phyloP scores from a whole-genome alignment of 2,329 filamentous ascomycete species.

The Huntiella abstrusa region DNA sequence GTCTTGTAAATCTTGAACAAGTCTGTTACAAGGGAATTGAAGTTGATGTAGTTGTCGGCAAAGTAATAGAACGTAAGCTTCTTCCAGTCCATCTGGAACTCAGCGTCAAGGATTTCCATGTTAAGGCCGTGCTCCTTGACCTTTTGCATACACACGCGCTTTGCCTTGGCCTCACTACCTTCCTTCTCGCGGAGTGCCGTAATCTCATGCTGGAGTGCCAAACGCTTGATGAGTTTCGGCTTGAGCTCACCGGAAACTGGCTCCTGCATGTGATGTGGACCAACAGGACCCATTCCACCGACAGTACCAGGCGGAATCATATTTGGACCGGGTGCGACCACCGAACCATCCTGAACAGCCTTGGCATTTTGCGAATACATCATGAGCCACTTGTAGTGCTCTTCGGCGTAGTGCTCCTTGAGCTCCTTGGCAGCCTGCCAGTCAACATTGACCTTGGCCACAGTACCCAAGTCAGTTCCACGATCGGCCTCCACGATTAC shows the following conservation, averaged over 20 bases:
- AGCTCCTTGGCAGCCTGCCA: slow-evolving; percentile 74
- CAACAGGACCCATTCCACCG: slow-evolving; percentile 60
- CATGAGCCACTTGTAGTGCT: slow-evolving; percentile 97
- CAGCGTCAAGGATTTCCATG: slow-evolving; percentile 97
- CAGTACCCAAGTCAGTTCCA: slow-evolving; percentile 85
- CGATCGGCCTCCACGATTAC: slow-evolving; percentile 97
- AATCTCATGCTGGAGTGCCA: slow-evolving; percentile 83
- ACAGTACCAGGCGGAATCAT: slow-evolving; percentile 33
- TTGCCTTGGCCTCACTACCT: slow-evolving; percentile 92
- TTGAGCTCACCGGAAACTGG: slow-evolving; percentile 59
- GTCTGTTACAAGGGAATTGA: slow-evolving; percentile 92
- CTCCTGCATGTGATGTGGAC: slow-evolving; percentile 54
- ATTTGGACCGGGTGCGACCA: slow-evolving; percentile 19
- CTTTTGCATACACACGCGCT: slow-evolving; percentile 90
- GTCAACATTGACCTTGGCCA: slow-evolving; percentile 71
- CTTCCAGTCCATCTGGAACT: slow-evolving; percentile 99
- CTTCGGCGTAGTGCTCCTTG: slow-evolving; percentile 81
- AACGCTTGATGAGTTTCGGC: slow-evolving; percentile 89
- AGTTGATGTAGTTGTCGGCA: slow-evolving; percentile 95
- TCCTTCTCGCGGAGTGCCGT: slow-evolving; percentile 83
- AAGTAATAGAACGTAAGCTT: slow-evolving; percentile 99
- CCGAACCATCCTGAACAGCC: slow-evolving; percentile 39
- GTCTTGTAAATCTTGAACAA: slow-evolving; percentile 99
- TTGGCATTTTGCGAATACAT: slow-evolving; percentile 80
- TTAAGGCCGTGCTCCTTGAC: slow-evolving; percentile 84